phyloP scores from a whole-genome alignment of 257 asterid genomes.

The Solanum piurae region DNA sequence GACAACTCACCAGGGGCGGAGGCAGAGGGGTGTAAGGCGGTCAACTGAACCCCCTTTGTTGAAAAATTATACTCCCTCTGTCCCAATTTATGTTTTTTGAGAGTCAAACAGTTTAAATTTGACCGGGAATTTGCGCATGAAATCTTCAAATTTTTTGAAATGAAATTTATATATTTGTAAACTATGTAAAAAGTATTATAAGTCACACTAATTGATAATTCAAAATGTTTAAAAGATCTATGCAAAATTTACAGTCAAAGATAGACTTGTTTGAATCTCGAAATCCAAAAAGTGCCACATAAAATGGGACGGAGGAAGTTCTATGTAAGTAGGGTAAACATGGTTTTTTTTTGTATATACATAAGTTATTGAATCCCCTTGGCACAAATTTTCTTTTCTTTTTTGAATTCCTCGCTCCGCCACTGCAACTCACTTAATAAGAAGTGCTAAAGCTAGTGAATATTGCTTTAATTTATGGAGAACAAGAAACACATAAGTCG shows the following conservation, averaged over 20 bases:
- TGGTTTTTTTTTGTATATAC: neutral
- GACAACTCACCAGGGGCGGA: neutral
- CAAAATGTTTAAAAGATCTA: too few relatives aligned
- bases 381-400: neutral
- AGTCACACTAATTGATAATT: too few relatives aligned
- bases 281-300: too few relatives aligned
- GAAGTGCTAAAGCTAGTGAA: neutral
- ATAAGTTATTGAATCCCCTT: neutral
- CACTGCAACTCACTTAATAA: neutral
- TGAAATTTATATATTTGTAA: too few relatives aligned
- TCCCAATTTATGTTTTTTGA: too few relatives aligned
- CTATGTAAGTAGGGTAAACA: neutral
- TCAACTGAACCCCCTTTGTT: neutral
- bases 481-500: neutral
- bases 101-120: too few relatives aligned
- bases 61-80: neutral
- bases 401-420: neutral
- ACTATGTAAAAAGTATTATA: too few relatives aligned
- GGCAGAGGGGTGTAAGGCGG: neutral
- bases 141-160: too few relatives aligned
- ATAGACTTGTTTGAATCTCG: too few relatives aligned
- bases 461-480: neutral
- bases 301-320: too few relatives aligned
- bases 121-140: too few relatives aligned
- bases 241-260: too few relatives aligned